phyloP scores from a whole-genome alignment of 176 grass and related monocot genomes.

The Carex cristatella region DNA sequence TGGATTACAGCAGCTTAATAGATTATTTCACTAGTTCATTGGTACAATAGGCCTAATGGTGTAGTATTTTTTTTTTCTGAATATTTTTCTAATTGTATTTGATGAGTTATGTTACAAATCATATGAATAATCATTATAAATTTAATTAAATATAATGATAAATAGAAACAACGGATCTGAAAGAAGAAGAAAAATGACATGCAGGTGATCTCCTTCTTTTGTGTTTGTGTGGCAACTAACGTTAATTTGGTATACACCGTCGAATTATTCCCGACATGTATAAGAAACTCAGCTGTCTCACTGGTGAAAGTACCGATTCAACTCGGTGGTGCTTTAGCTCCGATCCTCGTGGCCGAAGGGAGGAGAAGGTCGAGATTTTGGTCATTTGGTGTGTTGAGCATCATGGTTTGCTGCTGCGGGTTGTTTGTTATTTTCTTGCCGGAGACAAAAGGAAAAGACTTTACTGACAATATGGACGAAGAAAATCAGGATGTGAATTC shows the following conservation, averaged over 20 bases:
- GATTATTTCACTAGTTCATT: background rate
- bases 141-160: background rate
- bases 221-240: constrained; percentile 51
- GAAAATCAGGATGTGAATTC: background rate
- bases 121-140: background rate
- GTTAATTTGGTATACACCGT: constrained; percentile 48
- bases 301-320: constrained; percentile 50
- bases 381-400: constrained; percentile 45
- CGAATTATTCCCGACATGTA: constrained; percentile 75
- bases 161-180: background rate
- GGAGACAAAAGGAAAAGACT: background rate
- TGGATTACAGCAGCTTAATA: background rate
- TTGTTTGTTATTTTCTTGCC: background rate
- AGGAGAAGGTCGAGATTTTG: constrained; percentile 32
- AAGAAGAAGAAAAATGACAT: background rate
- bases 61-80: background rate
- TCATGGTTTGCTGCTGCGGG: background rate
- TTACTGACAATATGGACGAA: background rate
- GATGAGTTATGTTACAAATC: background rate
- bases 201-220: constrained; percentile 42
- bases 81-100: background rate
- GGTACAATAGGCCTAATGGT: too few species aligned
- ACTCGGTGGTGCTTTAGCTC: constrained; percentile 53
- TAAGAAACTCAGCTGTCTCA: constrained; percentile 69
- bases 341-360: constrained; percentile 61